Evolutionary conservation across 2,329 filamentous ascomycete genomes (phyloP), one percentile per base, ranked within the genome.

Genomic region (Arthrocladium fulminans): DNA sequence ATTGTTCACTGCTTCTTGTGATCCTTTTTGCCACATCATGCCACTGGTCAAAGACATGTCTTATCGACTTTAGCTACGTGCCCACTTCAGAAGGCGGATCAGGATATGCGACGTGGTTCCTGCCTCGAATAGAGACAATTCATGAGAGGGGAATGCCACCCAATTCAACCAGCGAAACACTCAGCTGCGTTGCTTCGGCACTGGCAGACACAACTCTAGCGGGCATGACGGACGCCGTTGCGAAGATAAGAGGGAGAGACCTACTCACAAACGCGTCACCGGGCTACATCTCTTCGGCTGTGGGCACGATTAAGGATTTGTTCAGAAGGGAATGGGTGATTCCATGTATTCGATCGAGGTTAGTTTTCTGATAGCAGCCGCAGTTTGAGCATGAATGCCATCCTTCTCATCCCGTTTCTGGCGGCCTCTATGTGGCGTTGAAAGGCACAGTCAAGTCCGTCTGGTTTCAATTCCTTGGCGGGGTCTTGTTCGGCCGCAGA

Each of bases 1-100:
- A 98, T 76, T 98, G 92, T 78, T 95, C 88, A 52, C 82, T 96
- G 53, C 84, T 98, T 47, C 86, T 98, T 42, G 78, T 95, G 56
- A 88, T 97, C 59, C 87, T 98, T 59, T 94, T 96, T 73, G 78
- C 89, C 57, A 94, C 88, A 22, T 88, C 84, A 22, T 92, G 86
- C 67, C 84, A 89, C 75, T 92, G 86, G 86, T 86, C 84, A 57
- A 85, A 89, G 64, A 81, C 82, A 47, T 92, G 86, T 65, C 92
- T 97, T 71, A 92, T 97, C 73, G 90, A 97, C 71, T 85, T 96
- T 61, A 77, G 23, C 24, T 41, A 48, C 15, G 38, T 41, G 15
- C 41, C 30, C 9, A 12, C 13, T 3, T 37, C 23, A 27, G 8
- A 37, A 27, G 44, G 44, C 2, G 44, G 44, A 13, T 47, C 44